These are phyloP conservation scores for Steccherinum ochraceum DNA, from an alignment of 768 basidiomycete species.

Conservation along the genomic window DNA sequence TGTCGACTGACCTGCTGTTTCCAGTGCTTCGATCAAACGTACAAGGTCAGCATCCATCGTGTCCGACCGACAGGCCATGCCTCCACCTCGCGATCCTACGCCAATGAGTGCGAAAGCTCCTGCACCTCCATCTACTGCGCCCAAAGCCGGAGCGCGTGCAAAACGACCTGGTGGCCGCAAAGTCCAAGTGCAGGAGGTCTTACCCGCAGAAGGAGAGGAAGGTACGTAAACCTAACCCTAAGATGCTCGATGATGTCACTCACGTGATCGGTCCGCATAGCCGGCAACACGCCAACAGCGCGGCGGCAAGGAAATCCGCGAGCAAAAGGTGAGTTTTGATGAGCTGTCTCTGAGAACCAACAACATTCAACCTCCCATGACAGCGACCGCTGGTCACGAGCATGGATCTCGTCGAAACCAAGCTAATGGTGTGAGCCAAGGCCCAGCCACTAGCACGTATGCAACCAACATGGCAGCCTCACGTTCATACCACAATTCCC, in stretches of 20 bases:
- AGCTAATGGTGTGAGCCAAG: constrained; percentile 27
- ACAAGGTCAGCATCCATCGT: constrained; percentile 69
- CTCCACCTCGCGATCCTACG: constrained; percentile 22
- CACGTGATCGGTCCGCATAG: constrained; percentile 25
- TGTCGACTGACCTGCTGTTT: constrained; percentile 1
- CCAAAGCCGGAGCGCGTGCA: constrained; percentile 17
- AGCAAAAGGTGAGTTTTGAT: constrained; percentile 19
- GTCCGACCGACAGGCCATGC: constrained; percentile 50
- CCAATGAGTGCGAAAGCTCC: constrained; percentile 16
- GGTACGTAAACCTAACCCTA: not conserved
- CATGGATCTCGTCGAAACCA: constrained; percentile 46
- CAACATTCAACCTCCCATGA: constrained; percentile 5
- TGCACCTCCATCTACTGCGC: constrained; percentile 14
- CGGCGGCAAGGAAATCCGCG: constrained; percentile 32
- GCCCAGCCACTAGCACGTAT: constrained; percentile 28
- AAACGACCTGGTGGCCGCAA: constrained; percentile 26
- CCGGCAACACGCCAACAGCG: constrained; percentile 5
- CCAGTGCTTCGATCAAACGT: constrained; percentile 57
- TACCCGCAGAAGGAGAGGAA: constrained; percentile 47
- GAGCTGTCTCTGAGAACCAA: constrained; percentile 5
- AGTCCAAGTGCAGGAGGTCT: constrained; percentile 21
- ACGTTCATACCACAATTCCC: constrained; percentile 70
- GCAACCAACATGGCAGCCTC: constrained; percentile 31
- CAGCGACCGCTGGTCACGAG: constrained; percentile 33
- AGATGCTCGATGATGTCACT: constrained; percentile 20